Evolutionary conservation across 2,329 filamentous ascomycete species (phyloP), one percentile per base, ranked within the genome.

Genomic region (Neocucurbitaria cava): DNA sequence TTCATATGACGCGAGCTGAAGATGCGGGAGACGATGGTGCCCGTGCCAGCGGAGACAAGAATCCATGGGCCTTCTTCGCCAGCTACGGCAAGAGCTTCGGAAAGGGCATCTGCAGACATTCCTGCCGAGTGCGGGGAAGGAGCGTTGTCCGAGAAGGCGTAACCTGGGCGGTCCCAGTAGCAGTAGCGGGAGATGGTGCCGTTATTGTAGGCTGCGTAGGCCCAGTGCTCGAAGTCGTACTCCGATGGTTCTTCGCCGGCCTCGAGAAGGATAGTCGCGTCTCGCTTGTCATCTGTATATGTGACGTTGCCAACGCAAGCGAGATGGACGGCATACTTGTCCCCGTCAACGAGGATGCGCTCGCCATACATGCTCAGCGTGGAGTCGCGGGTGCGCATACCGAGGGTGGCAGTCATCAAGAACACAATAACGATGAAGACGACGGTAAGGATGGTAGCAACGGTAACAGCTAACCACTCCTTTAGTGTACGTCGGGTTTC

Each of bases 81-180:
- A 3, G 90, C 87, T 36, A 86, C 82, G 1, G 89, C 88, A 5
- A 99, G 83, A 2, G 92, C 91, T 78, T 98, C 93, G 39, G 91
- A 93, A 23, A 98, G 81, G 0, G 88, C 91, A 69, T 96, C 92
- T 5, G 91, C 88, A n/a, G 90, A 89, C 85, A 97, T 96, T 39
- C 93, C 92, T 4, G 92, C 94, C 5, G 91, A 96, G 66, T 96
- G 88, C 0, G 95, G 95, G 5, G 93, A 97, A 1, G 95, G 95
- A 0, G 94, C 92, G 50, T 95, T 94, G 76, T 99, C 95, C 42
- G 87, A 86, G 88, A 92, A 96, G 6, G 85, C 94, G 51, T 94
- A 85, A 1, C 95, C 95, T 0, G 95, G 95, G 20, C 95, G 89
- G 73, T 99, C 95, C 72, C 91, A 93, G 76, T 96, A 97, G 82